Evolutionary conservation across 192 early-diverging fungal species (phyloP).

Genomic region (Chytriomyces sp.): DNA sequence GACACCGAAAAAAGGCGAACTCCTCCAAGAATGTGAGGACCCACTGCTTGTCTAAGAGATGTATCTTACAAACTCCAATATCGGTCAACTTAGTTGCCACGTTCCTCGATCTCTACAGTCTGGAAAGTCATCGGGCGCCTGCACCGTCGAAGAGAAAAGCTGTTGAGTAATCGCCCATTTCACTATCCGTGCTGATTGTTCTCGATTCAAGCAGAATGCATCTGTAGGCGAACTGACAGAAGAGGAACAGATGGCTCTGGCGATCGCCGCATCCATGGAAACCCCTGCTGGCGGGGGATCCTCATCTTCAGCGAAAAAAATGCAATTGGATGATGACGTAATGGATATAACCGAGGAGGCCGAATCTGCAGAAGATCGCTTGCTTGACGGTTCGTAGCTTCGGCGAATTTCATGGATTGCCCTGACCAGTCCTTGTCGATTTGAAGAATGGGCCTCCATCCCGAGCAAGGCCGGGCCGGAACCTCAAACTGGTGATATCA

Average conservation of each 20-base stretch:
- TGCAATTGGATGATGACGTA: slow-evolving; percentile 35
- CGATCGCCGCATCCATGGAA: slow-evolving; percentile 79
- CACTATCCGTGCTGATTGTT: background rate
- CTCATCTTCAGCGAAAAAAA: slow-evolving; percentile 32
- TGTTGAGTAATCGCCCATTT: background rate
- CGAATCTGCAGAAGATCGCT: too few relatives aligned
- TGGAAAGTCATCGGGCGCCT: slow-evolving; percentile 41
- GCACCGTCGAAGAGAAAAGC: slow-evolving; percentile 38
- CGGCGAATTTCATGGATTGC: too few relatives aligned
- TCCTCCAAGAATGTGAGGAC: slow-evolving; percentile 70
- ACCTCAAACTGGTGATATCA: slow-evolving; percentile 52
- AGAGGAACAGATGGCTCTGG: slow-evolving; percentile 85
- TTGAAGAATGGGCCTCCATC: slow-evolving; percentile 1
- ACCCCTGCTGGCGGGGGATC: slow-evolving; percentile 27
- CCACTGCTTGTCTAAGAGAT: too few relatives aligned
- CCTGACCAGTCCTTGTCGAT: background rate
- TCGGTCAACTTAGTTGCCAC: background rate
- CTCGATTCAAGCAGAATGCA: background rate
- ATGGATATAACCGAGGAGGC: slow-evolving; percentile 26
- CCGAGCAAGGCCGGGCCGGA: background rate
- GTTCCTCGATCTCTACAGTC: slow-evolving; percentile 62
- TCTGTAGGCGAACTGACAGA: slow-evolving; percentile 69
- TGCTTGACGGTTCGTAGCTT: too few relatives aligned
- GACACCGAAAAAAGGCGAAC: slow-evolving; percentile 60
- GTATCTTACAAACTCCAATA: slow-evolving; percentile 6